Percentiles rank a stretch among this genome's conserved stretches.
Conservation (phyloP, 148 eudicot genomes). For the Vaccinium darrowii region DNA sequence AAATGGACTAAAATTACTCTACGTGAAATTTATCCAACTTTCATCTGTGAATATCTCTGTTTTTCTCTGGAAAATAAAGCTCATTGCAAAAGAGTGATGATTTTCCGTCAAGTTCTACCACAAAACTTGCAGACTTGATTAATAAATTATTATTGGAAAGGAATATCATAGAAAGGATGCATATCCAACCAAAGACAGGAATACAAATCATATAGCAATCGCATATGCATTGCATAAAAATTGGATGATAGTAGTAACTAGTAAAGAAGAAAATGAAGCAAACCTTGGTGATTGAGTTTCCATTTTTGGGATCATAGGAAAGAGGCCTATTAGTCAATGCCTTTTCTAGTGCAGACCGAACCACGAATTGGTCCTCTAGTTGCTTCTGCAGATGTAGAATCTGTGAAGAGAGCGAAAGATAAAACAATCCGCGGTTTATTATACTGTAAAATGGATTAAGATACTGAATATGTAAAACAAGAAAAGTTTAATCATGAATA, state of each 20-base stretch:
- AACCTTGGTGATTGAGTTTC: constrained; percentile 26
- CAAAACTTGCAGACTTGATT: neutral
- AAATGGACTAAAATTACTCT: neutral
- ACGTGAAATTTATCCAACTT: neutral
- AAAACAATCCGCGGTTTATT: neutral
- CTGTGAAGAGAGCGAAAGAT: constrained; percentile 19
- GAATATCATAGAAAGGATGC: neutral
- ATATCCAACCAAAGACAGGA: neutral
- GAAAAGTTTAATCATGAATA: neutral
- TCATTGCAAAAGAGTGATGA: neutral
- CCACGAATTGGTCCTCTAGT: constrained; percentile 37
- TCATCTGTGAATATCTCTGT: neutral
- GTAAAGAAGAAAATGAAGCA: neutral
- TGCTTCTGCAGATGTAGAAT: constrained; percentile 47
- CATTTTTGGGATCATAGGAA: constrained; percentile 16
- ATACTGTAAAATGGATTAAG: neutral
- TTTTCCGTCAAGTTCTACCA: neutral
- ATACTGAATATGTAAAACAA: neutral
- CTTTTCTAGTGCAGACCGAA: constrained; percentile 30
- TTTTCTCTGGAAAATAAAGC: neutral
- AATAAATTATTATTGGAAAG: neutral
- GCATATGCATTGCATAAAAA: neutral
- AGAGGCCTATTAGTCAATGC: constrained; percentile 25
- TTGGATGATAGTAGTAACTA: neutral
- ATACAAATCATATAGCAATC: neutral